phyloP scores from a whole-genome alignment of 371 early-diverging fungal species.

The Blakeslea trispora region DNA sequence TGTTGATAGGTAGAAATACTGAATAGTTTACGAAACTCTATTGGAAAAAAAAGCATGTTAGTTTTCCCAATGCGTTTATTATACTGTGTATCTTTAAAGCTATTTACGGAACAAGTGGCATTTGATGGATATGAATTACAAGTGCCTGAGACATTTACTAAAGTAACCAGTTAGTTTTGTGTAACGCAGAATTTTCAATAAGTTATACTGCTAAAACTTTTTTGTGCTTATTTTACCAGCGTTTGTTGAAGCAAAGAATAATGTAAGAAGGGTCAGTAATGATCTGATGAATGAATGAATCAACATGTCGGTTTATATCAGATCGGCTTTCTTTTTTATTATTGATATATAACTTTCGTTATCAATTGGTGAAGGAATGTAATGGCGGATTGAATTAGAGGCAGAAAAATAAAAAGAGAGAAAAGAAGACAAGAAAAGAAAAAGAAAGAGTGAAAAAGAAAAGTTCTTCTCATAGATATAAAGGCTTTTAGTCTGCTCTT shows the following conservation, averaged over 20 bases:
- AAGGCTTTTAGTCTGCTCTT: background rate
- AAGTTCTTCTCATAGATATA: slow-evolving; percentile 15
- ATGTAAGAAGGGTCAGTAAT: slow-evolving; percentile 1
- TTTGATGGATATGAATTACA: slow-evolving; percentile 23
- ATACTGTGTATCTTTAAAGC: background rate
- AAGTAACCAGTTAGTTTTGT: slow-evolving; percentile 2
- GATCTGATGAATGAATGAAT: slow-evolving; percentile 4
- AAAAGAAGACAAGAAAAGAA: background rate
- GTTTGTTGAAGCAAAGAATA: background rate
- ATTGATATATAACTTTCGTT: background rate
- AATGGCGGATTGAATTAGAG: slow-evolving; percentile 1
- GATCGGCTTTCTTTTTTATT: background rate
- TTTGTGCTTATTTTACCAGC: background rate
- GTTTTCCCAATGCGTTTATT: background rate
- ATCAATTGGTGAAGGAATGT: background rate
- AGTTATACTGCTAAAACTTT: background rate
- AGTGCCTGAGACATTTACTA: slow-evolving; percentile 14
- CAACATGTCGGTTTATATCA: too few species aligned
- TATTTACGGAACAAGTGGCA: slow-evolving; percentile 23
- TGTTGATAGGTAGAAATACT: slow-evolving; percentile 17
- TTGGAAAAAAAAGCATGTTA: background rate
- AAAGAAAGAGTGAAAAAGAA: slow-evolving; percentile 5
- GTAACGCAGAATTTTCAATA: background rate
- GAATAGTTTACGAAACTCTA: slow-evolving; percentile 23
- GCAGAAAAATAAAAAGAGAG: background rate